Percentiles rank a stretch among this genome's conserved stretches.
These are phyloP conservation scores for Alternaria arbusti DNA, from an alignment of 2,329 filamentous ascomycete genomes.

Conservation along the genomic window DNA sequence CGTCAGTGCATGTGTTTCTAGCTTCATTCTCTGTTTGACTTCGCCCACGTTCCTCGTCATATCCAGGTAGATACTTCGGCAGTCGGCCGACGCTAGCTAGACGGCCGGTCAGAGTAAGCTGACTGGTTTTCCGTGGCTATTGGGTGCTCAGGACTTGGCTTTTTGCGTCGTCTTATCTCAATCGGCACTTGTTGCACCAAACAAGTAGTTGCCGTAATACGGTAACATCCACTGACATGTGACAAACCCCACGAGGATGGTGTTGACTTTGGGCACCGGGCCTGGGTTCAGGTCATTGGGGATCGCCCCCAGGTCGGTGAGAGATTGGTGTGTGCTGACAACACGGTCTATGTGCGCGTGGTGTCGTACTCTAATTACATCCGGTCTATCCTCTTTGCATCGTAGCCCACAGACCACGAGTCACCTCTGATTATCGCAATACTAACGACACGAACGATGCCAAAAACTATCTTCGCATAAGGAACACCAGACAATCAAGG, in stretches of 20 bases:
- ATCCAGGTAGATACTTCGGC: neutral
- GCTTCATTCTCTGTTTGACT: neutral
- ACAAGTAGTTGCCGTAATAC: neutral
- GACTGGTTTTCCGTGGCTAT: neutral
- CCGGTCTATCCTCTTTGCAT: neutral
- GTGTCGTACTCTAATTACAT: neutral
- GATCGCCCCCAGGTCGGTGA: neutral
- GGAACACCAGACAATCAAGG: neutral
- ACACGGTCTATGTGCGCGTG: neutral
- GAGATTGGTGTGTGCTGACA: neutral
- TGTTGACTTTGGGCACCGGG: neutral
- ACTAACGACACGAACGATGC: neutral
- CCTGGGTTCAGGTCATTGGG: neutral
- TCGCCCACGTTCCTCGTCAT: neutral
- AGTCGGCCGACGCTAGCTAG: neutral
- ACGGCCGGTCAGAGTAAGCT: neutral
- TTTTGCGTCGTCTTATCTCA: neutral
- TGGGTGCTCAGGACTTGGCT: neutral
- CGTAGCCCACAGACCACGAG: neutral
- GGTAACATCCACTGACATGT: neutral
- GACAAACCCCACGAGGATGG: neutral
- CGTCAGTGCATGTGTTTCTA: neutral
- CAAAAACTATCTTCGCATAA: neutral
- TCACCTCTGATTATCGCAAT: neutral
- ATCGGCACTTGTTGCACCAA: neutral